phyloP scores from a whole-genome alignment of 495 filamentous ascomycete species.

The Choiromyces venosus region DNA sequence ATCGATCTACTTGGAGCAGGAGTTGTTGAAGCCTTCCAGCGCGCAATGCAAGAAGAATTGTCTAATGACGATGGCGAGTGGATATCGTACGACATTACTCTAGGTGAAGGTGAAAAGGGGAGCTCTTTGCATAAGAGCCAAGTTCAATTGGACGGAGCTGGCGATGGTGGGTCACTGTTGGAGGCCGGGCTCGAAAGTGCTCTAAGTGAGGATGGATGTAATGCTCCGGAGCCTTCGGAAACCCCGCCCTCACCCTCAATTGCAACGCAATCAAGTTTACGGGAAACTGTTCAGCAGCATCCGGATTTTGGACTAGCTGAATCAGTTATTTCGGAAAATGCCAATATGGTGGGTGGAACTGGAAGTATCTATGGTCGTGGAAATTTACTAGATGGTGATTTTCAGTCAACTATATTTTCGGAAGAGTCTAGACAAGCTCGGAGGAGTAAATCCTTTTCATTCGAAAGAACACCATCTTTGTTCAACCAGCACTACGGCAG shows the following conservation, averaged over 20 bases:
- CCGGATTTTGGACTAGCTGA: not conserved
- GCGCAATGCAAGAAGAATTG: constrained; percentile 52
- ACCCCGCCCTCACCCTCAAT: not conserved
- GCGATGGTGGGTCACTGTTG: constrained; percentile 21
- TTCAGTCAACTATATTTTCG: constrained; percentile 20
- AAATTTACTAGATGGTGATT: not conserved
- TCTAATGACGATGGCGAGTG: constrained; percentile 13
- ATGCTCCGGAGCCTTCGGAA: constrained; percentile 19
- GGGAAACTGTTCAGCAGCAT: not conserved
- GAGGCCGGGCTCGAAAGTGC: constrained; percentile 28
- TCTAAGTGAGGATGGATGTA: constrained; percentile 32
- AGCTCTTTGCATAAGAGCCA: not conserved
- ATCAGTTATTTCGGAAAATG: not conserved
- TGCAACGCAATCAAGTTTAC: not conserved
- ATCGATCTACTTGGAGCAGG: constrained; percentile 78
- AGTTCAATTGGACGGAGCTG: constrained; percentile 17
- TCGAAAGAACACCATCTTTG: constrained; percentile 39
- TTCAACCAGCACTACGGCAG: constrained; percentile 2
- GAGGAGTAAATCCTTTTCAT: constrained; percentile 43
- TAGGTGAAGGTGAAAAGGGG: constrained; percentile 2
- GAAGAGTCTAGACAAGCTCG: constrained; percentile 26
- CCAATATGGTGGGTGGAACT: constrained; percentile 1
- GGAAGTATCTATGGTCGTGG: not conserved
- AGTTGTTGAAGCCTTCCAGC: constrained; percentile 66
- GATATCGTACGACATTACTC: constrained; percentile 8